Percentiles rank a stretch among this genome's conserved stretches.
Conservation (phyloP, 495 filamentous ascomycete genomes). For the Penicillium verhagenii region DNA sequence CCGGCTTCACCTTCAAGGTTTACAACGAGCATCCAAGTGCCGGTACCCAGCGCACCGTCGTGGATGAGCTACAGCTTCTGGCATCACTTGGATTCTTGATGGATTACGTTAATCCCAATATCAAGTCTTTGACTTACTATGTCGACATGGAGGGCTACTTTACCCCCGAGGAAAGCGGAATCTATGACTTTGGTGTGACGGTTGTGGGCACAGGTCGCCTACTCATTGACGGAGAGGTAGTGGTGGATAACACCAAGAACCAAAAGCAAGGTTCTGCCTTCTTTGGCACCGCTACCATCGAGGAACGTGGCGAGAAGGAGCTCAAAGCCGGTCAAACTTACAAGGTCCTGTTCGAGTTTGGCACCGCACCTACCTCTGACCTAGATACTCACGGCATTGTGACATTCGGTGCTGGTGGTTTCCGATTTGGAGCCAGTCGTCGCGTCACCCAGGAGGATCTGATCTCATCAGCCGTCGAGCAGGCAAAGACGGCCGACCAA, state of each 20-base stretch:
- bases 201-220: slow-evolving; percentile 72
- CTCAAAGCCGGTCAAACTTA: slow-evolving; percentile 61
- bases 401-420: slow-evolving; percentile 66
- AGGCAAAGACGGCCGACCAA: slow-evolving; percentile 65
- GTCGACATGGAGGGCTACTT: slow-evolving; percentile 60
- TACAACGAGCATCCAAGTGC: slow-evolving; percentile 55
- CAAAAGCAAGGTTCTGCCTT: slow-evolving; percentile 61
- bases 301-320: slow-evolving; percentile 55
- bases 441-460: slow-evolving; percentile 65
- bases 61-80: slow-evolving; percentile 55
- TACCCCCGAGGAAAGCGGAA: slow-evolving; percentile 58
- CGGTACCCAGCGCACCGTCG: slow-evolving; percentile 41
- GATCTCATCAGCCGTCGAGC: slow-evolving; percentile 58
- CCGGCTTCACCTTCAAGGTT: slow-evolving; percentile 58
- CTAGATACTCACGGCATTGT: slow-evolving; percentile 51
- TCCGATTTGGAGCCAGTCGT: slow-evolving; percentile 73
- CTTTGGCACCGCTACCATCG: slow-evolving; percentile 59
- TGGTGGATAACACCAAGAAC: slow-evolving; percentile 67
- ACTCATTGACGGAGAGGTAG: slow-evolving; percentile 64
- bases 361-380: slow-evolving; percentile 61
- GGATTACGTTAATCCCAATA: slow-evolving; percentile 60
- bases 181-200: slow-evolving; percentile 74
- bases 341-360: slow-evolving; percentile 61
- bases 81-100: slow-evolving; percentile 58
- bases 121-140: slow-evolving; percentile 55